Conservation (phyloP, 2,329 filamentous ascomycete genomes). For the Verticillium nubilum region DNA sequence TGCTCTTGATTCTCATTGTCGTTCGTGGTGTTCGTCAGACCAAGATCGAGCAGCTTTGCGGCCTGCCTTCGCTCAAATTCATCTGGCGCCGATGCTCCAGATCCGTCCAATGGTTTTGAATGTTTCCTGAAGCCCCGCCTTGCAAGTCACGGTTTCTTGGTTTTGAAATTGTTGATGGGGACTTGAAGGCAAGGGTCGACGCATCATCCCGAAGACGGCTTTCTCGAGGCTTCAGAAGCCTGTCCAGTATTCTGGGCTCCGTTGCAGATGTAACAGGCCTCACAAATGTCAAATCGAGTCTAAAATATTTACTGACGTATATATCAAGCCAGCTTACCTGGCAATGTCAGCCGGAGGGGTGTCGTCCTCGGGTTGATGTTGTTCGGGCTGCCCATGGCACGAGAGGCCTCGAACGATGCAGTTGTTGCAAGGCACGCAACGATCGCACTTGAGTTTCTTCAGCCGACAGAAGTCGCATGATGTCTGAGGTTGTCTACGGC, state of each 20-base stretch:
- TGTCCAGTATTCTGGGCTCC: too few species aligned
- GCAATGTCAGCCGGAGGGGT: neutral
- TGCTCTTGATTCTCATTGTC: neutral
- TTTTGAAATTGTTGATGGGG: too few species aligned
- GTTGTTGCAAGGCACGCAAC: slow-evolving; percentile 19
- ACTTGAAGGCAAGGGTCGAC: too few species aligned
- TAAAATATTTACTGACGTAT: too few species aligned
- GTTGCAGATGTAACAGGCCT: too few species aligned
- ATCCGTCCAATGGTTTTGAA: neutral
- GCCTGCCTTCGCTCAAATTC: neutral
- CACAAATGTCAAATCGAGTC: too few species aligned
- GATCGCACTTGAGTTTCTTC: slow-evolving; percentile 27
- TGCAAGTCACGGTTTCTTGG: too few species aligned
- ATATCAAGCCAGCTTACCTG: neutral
- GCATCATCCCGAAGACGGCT: too few species aligned
- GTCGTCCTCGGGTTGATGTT: neutral
- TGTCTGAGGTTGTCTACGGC: slow-evolving; percentile 20
- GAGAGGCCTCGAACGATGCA: slow-evolving; percentile 18
- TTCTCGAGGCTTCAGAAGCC: too few species aligned
- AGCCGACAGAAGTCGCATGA: slow-evolving; percentile 24
- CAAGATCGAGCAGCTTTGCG: neutral
- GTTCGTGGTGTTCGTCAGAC: neutral
- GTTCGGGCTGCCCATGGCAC: slow-evolving; percentile 16
- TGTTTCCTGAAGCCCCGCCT: too few species aligned
- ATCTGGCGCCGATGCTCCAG: neutral